Conservation (phyloP, 1,284 basidiomycete species). For the Cryptococcus depauperatus region DNA sequence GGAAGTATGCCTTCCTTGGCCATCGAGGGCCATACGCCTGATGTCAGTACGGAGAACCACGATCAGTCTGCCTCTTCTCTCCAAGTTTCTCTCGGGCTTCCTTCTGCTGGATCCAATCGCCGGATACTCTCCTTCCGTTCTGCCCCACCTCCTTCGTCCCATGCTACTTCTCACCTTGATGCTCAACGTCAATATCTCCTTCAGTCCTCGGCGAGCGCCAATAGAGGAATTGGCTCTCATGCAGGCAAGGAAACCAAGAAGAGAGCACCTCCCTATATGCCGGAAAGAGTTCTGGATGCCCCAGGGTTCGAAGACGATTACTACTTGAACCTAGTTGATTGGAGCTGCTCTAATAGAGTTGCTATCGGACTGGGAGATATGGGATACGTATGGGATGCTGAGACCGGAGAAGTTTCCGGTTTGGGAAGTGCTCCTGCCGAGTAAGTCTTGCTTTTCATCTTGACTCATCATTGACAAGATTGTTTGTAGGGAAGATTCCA, state of each 20-base stretch:
- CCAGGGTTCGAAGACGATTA: conserved; percentile 94
- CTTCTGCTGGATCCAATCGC: conserved; percentile 19
- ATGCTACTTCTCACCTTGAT: conserved; percentile 40
- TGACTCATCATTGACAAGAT: conserved; percentile 37
- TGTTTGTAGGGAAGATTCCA: conserved; percentile 51
- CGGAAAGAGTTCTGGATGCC: conserved; percentile 91
- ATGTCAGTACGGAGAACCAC: conserved; percentile 19
- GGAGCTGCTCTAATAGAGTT: conserved; percentile 77
- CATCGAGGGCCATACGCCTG: conserved; percentile 19
- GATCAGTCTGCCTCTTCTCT: conserved; percentile 29
- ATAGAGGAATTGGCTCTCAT: conserved; percentile 17
- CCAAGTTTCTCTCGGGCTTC: conserved; percentile 26
- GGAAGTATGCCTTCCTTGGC: conserved; percentile 29
- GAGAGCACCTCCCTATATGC: conserved; percentile 50
- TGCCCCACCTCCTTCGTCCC: conserved; percentile 37
- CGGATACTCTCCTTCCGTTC: conserved; percentile 43
- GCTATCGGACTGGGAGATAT: conserved; percentile 76
- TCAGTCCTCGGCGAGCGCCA: conserved; percentile 25
- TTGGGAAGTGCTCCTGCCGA: conserved; percentile 10
- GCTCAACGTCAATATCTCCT: conserved; percentile 39
- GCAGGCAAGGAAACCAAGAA: conserved; percentile 17
- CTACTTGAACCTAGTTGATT: conserved; percentile 88
- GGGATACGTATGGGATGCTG: conserved; percentile 89
- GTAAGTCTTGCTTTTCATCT: background rate
- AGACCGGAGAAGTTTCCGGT: conserved; percentile 63